These are phyloP conservation scores for Saccharomycopsis synnaedendra DNA, from an alignment of 805 yeast genomes.

Conservation along the genomic window DNA sequence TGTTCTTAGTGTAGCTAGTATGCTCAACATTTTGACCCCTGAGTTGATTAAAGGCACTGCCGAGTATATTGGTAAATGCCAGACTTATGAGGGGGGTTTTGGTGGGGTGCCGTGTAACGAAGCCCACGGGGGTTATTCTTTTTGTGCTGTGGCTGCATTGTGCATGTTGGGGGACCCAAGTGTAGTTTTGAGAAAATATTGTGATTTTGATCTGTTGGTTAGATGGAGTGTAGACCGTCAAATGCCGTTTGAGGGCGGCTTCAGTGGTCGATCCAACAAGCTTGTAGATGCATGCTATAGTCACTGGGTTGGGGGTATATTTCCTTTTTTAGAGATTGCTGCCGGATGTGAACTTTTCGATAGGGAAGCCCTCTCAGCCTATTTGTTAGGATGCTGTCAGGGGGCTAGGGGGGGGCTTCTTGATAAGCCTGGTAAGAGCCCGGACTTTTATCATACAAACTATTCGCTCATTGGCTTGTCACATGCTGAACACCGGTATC, in stretches of 20 bases:
- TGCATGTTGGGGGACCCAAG: conserved; percentile 32
- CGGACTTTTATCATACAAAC: conserved; percentile 89
- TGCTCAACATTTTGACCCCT: conserved; percentile 51
- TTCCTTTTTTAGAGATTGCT: conserved; percentile 50
- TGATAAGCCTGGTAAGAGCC: conserved; percentile 75
- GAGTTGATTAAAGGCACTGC: conserved; percentile 42
- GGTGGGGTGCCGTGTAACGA: conserved; percentile 76
- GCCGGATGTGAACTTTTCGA: conserved; percentile 30
- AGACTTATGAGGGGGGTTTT: conserved; percentile 93
- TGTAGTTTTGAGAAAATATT: conserved; percentile 23
- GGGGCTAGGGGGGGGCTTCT: conserved; percentile 55
- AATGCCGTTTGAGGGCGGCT: conserved; percentile 66
- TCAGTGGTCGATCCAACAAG: conserved; percentile 84
- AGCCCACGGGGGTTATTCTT: conserved; percentile 97
- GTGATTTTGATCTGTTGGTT: conserved; percentile 39
- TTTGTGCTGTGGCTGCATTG: conserved; percentile 69
- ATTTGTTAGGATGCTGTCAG: conserved; percentile 73
- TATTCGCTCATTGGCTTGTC: conserved; percentile 73
- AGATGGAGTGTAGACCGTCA: conserved; percentile 71
- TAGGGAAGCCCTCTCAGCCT: conserved; percentile 49
- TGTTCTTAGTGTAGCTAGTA: conserved; percentile 60
- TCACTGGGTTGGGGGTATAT: conserved; percentile 86
- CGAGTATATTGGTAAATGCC: conserved; percentile 60
- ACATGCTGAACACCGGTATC: conserved; percentile 36
- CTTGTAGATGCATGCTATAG: conserved; percentile 94